Evolutionary conservation across 306 rosid genomes (phyloP).

Genomic region (Pyrus pyrifolia): DNA sequence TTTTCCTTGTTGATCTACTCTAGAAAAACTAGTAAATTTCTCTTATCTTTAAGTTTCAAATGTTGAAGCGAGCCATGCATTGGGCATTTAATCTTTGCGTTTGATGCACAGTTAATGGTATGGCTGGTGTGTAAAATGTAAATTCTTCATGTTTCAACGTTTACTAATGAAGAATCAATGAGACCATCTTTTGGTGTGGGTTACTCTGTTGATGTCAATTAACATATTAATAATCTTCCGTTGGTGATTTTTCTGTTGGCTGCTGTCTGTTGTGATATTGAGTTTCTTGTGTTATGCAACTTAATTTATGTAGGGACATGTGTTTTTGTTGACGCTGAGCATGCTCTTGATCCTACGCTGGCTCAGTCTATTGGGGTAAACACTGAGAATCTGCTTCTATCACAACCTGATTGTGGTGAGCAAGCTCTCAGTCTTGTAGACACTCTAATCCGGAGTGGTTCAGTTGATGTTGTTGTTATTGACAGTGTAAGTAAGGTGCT

Average conservation of each 20-base stretch:
- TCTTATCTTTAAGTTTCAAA: neutral
- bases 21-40: neutral
- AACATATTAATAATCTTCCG: neutral
- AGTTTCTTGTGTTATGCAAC: constrained; percentile 13
- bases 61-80: neutral
- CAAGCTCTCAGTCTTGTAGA: constrained; percentile 92
- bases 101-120: neutral
- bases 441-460: constrained; percentile 81
- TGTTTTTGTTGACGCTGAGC: constrained; percentile 89
- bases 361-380: constrained; percentile 83
- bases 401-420: constrained; percentile 95
- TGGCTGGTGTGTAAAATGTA: neutral
- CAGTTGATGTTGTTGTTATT: constrained; percentile 91
- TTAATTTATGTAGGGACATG: constrained; percentile 48
- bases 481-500: constrained; percentile 71
- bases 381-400: constrained; percentile 64
- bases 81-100: neutral
- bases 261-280: neutral
- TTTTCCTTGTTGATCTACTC: neutral
- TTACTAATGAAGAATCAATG: neutral
- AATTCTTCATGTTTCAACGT: neutral
- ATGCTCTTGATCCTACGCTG: constrained; percentile 79
- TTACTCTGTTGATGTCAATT: neutral
- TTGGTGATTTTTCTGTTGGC: neutral
- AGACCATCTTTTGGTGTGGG: neutral